Conservation (phyloP, 495 filamentous ascomycete species). For the Aspergillus carlsbadensis region DNA sequence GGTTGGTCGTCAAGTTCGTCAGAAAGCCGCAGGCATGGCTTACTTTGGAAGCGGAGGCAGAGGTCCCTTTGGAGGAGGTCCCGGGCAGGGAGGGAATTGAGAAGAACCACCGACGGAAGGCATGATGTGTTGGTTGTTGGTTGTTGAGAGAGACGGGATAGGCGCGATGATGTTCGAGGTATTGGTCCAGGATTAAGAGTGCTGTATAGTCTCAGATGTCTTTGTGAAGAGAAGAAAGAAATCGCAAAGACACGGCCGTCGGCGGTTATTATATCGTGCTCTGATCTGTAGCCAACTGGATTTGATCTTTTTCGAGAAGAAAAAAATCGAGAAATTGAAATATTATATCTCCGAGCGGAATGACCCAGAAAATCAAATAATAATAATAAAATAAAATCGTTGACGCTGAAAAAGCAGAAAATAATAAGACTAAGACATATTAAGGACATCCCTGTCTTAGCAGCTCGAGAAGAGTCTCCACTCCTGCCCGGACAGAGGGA, state of each 20-base stretch:
- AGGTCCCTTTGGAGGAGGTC: slow-evolving; percentile 79
- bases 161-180: neutral
- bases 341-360: slow-evolving; percentile 9
- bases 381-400: slow-evolving; percentile 18
- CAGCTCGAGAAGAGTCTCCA: slow-evolving; percentile 34
- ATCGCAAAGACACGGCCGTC: slow-evolving; percentile 9
- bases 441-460: slow-evolving; percentile 30
- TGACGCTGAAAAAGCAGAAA: neutral
- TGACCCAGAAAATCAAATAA: slow-evolving; percentile 8
- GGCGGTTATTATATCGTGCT: slow-evolving; percentile 18
- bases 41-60: slow-evolving; percentile 80
- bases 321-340: slow-evolving; percentile 1
- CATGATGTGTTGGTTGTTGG: slow-evolving; percentile 37
- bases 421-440: slow-evolving; percentile 9
- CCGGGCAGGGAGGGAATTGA: slow-evolving; percentile 77
- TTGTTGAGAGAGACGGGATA: neutral
- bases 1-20: slow-evolving; percentile 40
- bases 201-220: slow-evolving; percentile 2
- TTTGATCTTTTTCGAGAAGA: slow-evolving; percentile 2
- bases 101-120: slow-evolving; percentile 65
- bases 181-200: neutral
- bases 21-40: slow-evolving; percentile 31
- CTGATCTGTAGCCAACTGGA: neutral
- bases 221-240: slow-evolving; percentile 11
- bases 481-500: slow-evolving; percentile 18